Evolutionary conservation across 805 yeast genomes (phyloP).

Genomic region (Debaryomyces castellii): DNA sequence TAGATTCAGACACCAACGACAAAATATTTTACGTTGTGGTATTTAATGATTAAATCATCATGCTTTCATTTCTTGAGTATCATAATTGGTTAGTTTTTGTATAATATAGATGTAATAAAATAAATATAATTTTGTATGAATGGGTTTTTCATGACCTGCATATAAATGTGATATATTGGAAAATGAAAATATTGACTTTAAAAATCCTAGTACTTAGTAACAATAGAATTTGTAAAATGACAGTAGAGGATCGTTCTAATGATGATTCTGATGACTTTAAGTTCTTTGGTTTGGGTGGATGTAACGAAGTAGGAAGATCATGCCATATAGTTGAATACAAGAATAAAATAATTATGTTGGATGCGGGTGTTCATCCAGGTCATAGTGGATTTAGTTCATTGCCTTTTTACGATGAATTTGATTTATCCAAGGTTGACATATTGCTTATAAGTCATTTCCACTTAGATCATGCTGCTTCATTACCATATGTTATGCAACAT

Average conservation of each 20-base stretch:
- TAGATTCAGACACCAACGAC: constrained; percentile 83
- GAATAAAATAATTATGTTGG: constrained; percentile 94
- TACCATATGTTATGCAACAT: constrained; percentile 97
- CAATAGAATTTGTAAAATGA: constrained; percentile 7
- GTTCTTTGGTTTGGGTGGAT: constrained; percentile 95
- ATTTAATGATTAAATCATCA: constrained; percentile 32
- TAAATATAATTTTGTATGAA: neutral
- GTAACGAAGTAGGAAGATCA: constrained; percentile 95
- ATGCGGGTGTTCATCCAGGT: constrained; percentile 98
- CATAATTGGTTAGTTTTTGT: neutral
- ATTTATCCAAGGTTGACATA: constrained; percentile 81
- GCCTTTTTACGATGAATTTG: constrained; percentile 96
- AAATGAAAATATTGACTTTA: neutral
- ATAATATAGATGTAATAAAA: neutral
- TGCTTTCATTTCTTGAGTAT: neutral
- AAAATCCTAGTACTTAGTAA: neutral
- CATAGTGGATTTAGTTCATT: constrained; percentile 83
- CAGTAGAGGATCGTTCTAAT: constrained; percentile 11
- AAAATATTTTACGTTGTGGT: constrained; percentile 74
- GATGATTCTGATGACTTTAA: constrained; percentile 45
- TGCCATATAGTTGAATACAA: constrained; percentile 91
- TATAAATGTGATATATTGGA: neutral
- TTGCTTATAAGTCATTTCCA: constrained; percentile 92
- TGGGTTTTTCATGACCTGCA: neutral
- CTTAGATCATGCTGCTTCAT: constrained; percentile 95